These are phyloP conservation scores for Balakata baccata DNA, from an alignment of 345 rosid genomes.

Conservation along the genomic window DNA sequence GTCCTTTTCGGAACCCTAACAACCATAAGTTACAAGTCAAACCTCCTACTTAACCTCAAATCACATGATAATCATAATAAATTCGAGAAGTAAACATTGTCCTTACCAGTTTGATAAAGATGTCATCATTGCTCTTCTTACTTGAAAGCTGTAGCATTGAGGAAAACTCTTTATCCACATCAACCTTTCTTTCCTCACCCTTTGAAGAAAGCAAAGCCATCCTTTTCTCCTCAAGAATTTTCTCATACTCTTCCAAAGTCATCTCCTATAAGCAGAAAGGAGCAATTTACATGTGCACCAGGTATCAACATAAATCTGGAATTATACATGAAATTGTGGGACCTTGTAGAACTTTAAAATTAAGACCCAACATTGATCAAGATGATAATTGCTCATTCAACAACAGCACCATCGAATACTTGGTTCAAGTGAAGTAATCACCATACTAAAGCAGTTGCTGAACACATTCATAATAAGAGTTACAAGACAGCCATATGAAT, in stretches of 20 bases:
- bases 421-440: not conserved
- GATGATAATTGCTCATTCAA: not conserved
- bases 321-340: not conserved
- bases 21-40: conserved; percentile 17
- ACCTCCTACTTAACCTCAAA: not conserved
- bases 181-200: conserved; percentile 84
- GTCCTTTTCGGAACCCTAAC: conserved; percentile 94
- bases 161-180: conserved; percentile 56
- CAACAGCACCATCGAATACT: not conserved
- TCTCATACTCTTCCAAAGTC: conserved; percentile 96
- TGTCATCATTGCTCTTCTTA: conserved; percentile 75
- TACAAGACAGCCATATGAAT: too few species aligned
- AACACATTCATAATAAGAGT: too few species aligned
- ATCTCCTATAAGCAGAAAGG: conserved; percentile 52
- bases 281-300: not conserved
- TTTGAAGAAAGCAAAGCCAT: conserved; percentile 59
- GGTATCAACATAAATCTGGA: not conserved
- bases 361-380: not conserved
- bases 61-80: not conserved
- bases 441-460: not conserved
- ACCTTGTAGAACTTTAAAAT: not conserved
- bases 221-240: conserved; percentile 75
- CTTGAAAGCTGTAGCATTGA: conserved; percentile 83
- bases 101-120: conserved; percentile 87
- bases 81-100: not conserved